Evolutionary conservation across 768 basidiomycete species (phyloP), one percentile per base, ranked within the genome.

Genomic region (Tulasnella sp.): DNA sequence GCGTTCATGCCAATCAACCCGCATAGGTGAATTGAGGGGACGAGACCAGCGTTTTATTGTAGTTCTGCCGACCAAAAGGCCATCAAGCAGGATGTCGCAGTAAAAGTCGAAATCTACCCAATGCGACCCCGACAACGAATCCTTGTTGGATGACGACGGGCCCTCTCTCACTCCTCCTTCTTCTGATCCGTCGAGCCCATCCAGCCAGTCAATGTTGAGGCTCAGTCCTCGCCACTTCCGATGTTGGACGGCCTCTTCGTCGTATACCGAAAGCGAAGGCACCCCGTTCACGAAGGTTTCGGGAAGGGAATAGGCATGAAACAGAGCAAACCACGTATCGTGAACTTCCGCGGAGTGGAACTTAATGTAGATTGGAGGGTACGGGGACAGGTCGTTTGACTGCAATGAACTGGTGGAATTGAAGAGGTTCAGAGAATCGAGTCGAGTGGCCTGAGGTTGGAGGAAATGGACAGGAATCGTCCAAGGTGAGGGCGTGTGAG

Each of bases 1-100:
- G 60, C 84, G 87, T 86, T 97, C 96, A 82, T 94, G 93, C 96
- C 96, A 97, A 84, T 94, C 92, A 0, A 92, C 91, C 8, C 46
- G 40, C 22, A 24, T 46, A 1, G 69, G 50, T 50, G 81, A 34
- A 46, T 46, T 11, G 9, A 44, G 46, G 9, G 44, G 41, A 48
- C 42, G 72, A 41, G 42, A 24, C 81, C 73, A 82, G 90, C 92
- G 82, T 81, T 92, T 93, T 79, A 92, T 88, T 1, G 93, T 92
- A 2, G 95, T 95, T 78, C 93, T 90, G 77, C 93, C 94, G 81
- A 91, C 91, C 22, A 93, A 89, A 82, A 94, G 94, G 72, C 93
- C 87, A 81, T 89, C 89, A 41, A 84, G 77, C 24, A 82, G 81
- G n/a, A 97, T 88, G 85, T 96, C 94, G 85, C 94, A 96, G 79